Base-by-base conservation (phyloP, 352 stramenopile species). In the Phytophthora pistaciae region DNA sequence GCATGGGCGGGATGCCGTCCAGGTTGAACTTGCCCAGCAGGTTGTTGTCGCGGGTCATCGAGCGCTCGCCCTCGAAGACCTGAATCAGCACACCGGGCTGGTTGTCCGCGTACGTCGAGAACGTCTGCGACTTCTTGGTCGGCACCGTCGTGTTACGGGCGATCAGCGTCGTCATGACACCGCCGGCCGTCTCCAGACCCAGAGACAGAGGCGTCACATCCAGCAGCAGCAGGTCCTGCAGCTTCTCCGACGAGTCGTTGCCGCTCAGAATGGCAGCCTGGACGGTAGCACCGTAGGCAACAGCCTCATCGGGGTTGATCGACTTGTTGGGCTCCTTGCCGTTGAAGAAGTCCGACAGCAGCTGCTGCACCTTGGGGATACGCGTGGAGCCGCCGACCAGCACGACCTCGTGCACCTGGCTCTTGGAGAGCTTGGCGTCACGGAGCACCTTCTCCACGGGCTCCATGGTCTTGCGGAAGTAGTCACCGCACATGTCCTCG, bases 41-140 rank as follows among this genome's bases (percentile, higher is more conserved):
- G 68, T 96, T 87, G 74, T 99, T 99, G 64, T 97, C 92, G 49
- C 93, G 91, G 2, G 96, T 99, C 93, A 99, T 98, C 40, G 91
- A 84, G 11, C 96, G 92, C 75, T 99, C 97, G 36, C 95, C 97
- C 78, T 98, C 91, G 70, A 93, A 98, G 44, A 98, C 87, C 65
- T 97, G 86, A 64, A 98, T 95, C 18, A 92, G 66, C 74, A 98
- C 88, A 68, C 78, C 86, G 9, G 84, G 68, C 79, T 98, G 93
- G 75, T 97, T 97, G 75, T 98, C 90, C 0, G 75, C 77, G 68
- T 92, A 92, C 53, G 94, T 98, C 55, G 84, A 91, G 78, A 98
- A 98, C 31, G 81, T 96, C 76, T 95, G 84, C 54, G 79, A 85
- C 77, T 91, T 96, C 75, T 95, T 97, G 25, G 79, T 91, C 2